These are phyloP conservation scores for Leptomonas pyrrhocoris DNA, from an alignment of 208 protist species.

Conservation along the genomic window DNA sequence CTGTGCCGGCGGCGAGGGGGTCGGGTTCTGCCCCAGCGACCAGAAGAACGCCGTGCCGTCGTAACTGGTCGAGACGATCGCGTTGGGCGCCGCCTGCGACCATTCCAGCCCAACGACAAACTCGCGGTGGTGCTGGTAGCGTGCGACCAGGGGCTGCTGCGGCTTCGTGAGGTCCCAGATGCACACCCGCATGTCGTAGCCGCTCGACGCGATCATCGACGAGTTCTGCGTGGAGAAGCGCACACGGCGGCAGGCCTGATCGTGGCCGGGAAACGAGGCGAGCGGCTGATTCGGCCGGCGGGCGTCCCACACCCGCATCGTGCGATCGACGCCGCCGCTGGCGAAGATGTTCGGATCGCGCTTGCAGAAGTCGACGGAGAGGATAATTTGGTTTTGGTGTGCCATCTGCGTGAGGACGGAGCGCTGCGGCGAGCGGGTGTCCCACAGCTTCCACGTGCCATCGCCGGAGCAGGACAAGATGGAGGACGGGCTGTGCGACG, in stretches of 20 bases:
- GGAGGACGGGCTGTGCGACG: constrained; percentile 69
- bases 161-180: constrained; percentile 87
- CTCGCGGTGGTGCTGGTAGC: constrained; percentile 90
- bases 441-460: constrained; percentile 92
- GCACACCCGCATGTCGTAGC: constrained; percentile 91
- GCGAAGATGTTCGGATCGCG: constrained; percentile 89
- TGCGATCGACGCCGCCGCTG: constrained; percentile 85
- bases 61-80: constrained; percentile 69
- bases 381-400: constrained; percentile 86
- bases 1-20: constrained; percentile 47
- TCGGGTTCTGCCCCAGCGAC: constrained; percentile 60
- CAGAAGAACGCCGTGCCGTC: constrained; percentile 80
- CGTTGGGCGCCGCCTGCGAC: constrained; percentile 67
- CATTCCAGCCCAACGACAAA: constrained; percentile 91
- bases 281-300: constrained; percentile 75
- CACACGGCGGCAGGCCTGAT: constrained; percentile 88
- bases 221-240: constrained; percentile 79
- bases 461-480: constrained; percentile 91
- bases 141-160: constrained; percentile 73
- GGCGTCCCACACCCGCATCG: constrained; percentile 86
- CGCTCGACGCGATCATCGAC: constrained; percentile 72
- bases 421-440: constrained; percentile 62
- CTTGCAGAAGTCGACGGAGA: constrained; percentile 92
- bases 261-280: constrained; percentile 80
- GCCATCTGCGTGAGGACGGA: constrained; percentile 81